Evolutionary conservation across 371 early-diverging fungal genomes (phyloP).

Genomic region (Haplosporangium sp.): DNA sequence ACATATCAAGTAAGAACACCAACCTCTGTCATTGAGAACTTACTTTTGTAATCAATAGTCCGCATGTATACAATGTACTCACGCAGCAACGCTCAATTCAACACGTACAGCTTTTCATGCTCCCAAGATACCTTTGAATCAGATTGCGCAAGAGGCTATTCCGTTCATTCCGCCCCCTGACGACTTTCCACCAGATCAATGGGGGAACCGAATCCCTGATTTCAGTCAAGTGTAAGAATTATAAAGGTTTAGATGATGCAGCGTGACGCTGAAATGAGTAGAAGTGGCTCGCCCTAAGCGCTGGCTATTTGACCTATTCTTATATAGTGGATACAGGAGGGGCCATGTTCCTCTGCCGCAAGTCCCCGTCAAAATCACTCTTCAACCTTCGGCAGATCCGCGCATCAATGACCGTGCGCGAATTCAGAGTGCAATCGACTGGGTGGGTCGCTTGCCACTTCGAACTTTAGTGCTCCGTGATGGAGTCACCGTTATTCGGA

Average conservation of each 20-base stretch:
- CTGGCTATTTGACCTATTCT: neutral
- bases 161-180: constrained; percentile 38
- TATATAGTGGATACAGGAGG: constrained; percentile 30
- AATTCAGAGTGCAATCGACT: constrained; percentile 43
- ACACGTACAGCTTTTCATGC: too few relatives aligned
- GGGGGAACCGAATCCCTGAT: constrained; percentile 38
- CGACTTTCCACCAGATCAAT: constrained; percentile 37
- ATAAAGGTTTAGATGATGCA: neutral
- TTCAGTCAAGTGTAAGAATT: constrained; percentile 46
- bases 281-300: neutral
- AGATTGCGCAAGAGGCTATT: constrained; percentile 11
- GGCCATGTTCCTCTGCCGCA: constrained; percentile 37
- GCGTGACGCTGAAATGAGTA: neutral
- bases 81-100: neutral
- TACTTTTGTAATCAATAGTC: too few relatives aligned
- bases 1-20: too few relatives aligned
- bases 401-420: constrained; percentile 33
- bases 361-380: constrained; percentile 26
- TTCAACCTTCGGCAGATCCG: constrained; percentile 38
- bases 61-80: too few relatives aligned
- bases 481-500: constrained; percentile 22
- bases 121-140: neutral
- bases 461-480: constrained; percentile 17
- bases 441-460: constrained; percentile 25
- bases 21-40: too few relatives aligned